Base-by-base conservation (phyloP, 2,329 filamentous ascomycete genomes). In the Fusarium torulosum region DNA sequence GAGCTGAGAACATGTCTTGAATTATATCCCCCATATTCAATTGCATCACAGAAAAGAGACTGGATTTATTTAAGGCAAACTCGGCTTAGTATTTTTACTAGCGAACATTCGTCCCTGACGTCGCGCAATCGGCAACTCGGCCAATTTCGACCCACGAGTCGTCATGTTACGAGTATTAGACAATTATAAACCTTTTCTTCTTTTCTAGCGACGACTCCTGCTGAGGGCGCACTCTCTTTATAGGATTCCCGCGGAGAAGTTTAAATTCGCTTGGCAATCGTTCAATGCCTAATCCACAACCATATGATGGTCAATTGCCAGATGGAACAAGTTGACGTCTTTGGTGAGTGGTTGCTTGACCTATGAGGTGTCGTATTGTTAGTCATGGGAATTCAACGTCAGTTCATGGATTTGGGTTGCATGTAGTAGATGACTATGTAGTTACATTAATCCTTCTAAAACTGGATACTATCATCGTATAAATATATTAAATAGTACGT, bases 41-140 rank as follows among this genome's bases (percentile, higher is more conserved):
- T 53, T 20, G n/a, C 15, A 37, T 33, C 13, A 17, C 38, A n/a
- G n/a, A 14, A 8, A 15, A 20, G 41, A 20, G 19, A 19, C 0
- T 29, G 27, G 11, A 9, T 25, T 38, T 53, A 23, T 59, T 41
- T 52, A 47, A 61, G 53, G 53, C 17, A 47, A 43, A 47, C n/a
- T 27, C 7, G 14, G 19, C 25, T 20, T 19, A 27, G 7, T 29
- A 27, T 37, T 20, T n/a, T 40, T 4, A 25, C 23, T 23, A 40
- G 35, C 17, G 10, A 41, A 23, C 17, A 38, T 35, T n/a, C 8
- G 33, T 57, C 41, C 42, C 46, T 52, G 60, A 63, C 52, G 52
- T 53, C 44, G 59, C 29, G 60, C 44, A 63, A 59, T 33, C 59
- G 50, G 61, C 35, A 44, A 23, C 58, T 55, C 55, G 55, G 63